These are phyloP conservation scores for Saturnispora ahearnii DNA, from an alignment of 805 yeast genomes.

Conservation along the genomic window DNA sequence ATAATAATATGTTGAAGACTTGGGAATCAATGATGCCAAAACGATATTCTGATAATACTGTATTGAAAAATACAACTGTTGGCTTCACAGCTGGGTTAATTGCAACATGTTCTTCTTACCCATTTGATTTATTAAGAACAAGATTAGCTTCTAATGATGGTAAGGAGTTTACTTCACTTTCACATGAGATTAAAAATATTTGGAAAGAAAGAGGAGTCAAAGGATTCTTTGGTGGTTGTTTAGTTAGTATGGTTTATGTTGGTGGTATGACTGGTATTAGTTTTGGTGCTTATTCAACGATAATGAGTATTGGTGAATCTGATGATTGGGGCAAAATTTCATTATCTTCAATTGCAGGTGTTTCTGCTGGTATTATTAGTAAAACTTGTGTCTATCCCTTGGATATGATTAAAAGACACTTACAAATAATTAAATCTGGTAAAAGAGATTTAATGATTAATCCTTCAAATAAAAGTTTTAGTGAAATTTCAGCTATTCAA, in stretches of 20 bases:
- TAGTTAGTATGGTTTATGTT: constrained; percentile 49
- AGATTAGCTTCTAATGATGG: constrained; percentile 61
- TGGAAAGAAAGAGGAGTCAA: constrained; percentile 27
- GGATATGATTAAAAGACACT: constrained; percentile 70
- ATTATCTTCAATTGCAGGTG: constrained; percentile 49
- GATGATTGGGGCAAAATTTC: constrained; percentile 20
- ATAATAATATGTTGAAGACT: constrained; percentile 31
- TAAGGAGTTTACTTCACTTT: constrained; percentile 28
- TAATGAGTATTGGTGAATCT: constrained; percentile 7
- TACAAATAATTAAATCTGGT: constrained; percentile 45
- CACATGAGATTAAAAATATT: constrained; percentile 29
- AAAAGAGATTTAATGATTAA: constrained; percentile 13
- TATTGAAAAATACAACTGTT: constrained; percentile 30
- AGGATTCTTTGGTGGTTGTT: constrained; percentile 44
- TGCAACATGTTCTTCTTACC: constrained; percentile 73
- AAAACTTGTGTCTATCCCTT: constrained; percentile 76
- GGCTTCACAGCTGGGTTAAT: constrained; percentile 74
- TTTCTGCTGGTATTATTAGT: constrained; percentile 66
- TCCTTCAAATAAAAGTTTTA: neutral
- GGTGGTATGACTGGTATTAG: constrained; percentile 66
- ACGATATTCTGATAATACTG: constrained; percentile 23
- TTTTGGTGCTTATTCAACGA: constrained; percentile 56
- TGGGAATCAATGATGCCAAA: constrained; percentile 4
- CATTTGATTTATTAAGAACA: constrained; percentile 84
- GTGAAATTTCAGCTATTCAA: neutral